Conservation (phyloP, 139 green algal genomes). For the Chlamydomonas applanata region DNA sequence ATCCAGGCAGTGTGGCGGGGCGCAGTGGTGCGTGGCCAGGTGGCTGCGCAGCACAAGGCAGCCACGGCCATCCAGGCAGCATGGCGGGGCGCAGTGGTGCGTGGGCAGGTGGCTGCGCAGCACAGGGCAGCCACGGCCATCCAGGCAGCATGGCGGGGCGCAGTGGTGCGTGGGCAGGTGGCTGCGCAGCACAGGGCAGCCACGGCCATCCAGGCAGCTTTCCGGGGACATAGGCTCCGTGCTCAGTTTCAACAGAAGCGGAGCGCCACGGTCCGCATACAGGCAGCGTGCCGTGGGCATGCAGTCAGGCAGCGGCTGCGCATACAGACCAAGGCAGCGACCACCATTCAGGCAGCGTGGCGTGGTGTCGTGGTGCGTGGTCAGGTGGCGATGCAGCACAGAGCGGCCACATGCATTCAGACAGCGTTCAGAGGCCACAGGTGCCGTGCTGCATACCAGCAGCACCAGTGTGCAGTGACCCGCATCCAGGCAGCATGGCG, state of each 20-base stretch:
- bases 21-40: no score
- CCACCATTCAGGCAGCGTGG: slow-evolving; percentile 26
- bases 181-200: slow-evolving; percentile 3
- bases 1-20: no score
- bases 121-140: slow-evolving; percentile 17
- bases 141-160: slow-evolving; percentile 13
- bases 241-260: not conserved
- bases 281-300: not conserved
- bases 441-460: not conserved
- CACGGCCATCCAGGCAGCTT: slow-evolving; percentile 26
- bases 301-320: not conserved
- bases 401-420: slow-evolving; percentile 27
- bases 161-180: no score
- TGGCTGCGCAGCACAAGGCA: not conserved
- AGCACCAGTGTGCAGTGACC: not conserved
- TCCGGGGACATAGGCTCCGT: slow-evolving; percentile 1
- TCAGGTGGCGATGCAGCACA: no score
- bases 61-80: slow-evolving; percentile 25
- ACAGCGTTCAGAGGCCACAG: slow-evolving; percentile 22
- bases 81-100: no score
- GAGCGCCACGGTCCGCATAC: not conserved
- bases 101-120: no score
- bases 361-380: no score
- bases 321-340: not conserved
- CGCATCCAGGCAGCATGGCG: slow-evolving; percentile 23